phyloP scores from a whole-genome alignment of 371 early-diverging fungal genomes.

The Apophysomyces trapeziformis region DNA sequence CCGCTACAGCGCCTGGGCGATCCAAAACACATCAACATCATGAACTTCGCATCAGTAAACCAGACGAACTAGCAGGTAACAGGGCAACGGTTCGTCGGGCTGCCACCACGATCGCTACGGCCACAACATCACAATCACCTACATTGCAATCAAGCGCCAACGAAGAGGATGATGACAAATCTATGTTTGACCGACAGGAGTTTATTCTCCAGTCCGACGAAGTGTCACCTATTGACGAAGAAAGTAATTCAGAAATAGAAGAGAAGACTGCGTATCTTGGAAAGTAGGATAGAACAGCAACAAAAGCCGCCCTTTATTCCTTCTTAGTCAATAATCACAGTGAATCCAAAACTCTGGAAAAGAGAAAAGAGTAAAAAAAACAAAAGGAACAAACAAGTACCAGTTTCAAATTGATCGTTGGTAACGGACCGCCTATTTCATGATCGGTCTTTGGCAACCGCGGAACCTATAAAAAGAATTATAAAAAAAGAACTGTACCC shows the following conservation, averaged over 20 bases:
- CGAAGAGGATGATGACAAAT: conserved; percentile 9
- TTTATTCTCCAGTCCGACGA: conserved; percentile 36
- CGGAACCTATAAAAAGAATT: not conserved
- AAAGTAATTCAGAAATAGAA: not conserved
- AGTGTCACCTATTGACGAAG: not conserved
- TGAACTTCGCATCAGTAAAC: conserved; percentile 19
- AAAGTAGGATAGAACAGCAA: too few relatives aligned
- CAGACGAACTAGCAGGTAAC: conserved; percentile 17
- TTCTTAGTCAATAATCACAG: too few relatives aligned
- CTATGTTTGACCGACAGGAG: conserved; percentile 43
- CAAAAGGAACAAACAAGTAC: not conserved
- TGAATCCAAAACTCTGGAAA: too few relatives aligned
- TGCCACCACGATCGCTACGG: conserved; percentile 18
- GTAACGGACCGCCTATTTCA: not conserved
- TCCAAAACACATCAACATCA: conserved; percentile 8
- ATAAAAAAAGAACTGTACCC: not conserved
- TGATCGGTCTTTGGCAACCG: not conserved
- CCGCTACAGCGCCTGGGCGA: conserved; percentile 17
- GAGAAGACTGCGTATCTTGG: not conserved
- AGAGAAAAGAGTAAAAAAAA: too few relatives aligned
- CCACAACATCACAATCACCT: conserved; percentile 7
- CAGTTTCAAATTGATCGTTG: conserved; percentile 5
- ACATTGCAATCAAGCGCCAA: not conserved
- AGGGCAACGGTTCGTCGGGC: conserved; percentile 17
- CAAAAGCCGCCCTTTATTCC: too few relatives aligned